Base-by-base conservation (phyloP, 1,139 yeast genomes). In the Yamadazyma aaseri region DNA sequence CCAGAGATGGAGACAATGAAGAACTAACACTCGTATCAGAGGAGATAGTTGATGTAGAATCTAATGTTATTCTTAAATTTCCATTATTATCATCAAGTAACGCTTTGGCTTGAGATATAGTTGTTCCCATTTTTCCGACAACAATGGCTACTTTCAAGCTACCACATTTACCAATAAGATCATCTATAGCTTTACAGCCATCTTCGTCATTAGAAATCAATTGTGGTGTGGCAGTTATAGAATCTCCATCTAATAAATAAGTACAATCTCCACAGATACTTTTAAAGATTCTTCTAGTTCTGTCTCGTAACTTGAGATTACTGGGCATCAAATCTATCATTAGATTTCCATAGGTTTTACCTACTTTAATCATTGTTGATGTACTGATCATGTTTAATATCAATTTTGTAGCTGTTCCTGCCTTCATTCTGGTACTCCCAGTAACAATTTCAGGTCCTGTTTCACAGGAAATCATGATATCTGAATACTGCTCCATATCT, bases 271-370 rank as follows among this genome's bases (percentile, higher is more conserved):
- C 38, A 31, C 35, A 31, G 10, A 32, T 20, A 18, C 38, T 28
- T 24, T 21, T 35, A 16, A 38, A 35, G 10, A 38, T 38, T 17
- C 39, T 29, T 24, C 41, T 26, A 2, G 41, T 29, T 29, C 41
- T 26, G 9, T 35, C 39, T 20, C 32, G 16, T 11, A 38, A 26
- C 20, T 38, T 38, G 8, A 35, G 6, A 21, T 38, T 38, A 18
- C 31, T 38, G 2, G 39, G 41, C 29, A 20, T 32, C 17, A 38
- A 29, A 28, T 38, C 41, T 9, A 38, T 34, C 41, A 38, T 38
- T 16, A 38, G 32, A 20, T 38, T 38, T 14, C 41, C 41, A 30
- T 32, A 38, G 5, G 41, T 38, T 16, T 38, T 38, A n/a, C 41
- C 41, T 3, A 32, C 26, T 16, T 33, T 38, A 10, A 38, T 35